Conservation (phyloP, 2,329 filamentous ascomycete species). For the Trichoderma atrobrunneum region DNA sequence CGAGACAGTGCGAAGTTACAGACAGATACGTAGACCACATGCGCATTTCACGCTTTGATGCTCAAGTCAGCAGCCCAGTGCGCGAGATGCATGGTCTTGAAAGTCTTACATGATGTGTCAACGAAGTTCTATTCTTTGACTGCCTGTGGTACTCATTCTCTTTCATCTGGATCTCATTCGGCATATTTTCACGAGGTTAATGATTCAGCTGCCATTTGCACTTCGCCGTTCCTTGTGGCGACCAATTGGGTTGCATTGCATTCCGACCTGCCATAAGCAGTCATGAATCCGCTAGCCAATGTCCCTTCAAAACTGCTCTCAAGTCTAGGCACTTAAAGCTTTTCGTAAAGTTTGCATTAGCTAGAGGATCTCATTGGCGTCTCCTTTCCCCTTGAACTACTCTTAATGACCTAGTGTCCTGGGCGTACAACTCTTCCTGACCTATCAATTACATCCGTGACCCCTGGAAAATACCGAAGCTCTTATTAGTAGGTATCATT, state of each 20-base stretch:
- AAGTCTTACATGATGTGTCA: neutral
- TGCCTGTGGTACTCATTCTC: neutral
- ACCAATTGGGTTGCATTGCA: constrained; percentile 6
- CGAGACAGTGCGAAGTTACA: neutral
- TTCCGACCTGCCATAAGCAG: constrained; percentile 3
- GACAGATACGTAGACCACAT: neutral
- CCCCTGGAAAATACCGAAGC: neutral
- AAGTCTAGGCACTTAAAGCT: neutral
- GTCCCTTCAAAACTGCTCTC: neutral
- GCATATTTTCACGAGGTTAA: neutral
- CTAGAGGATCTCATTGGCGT: neutral
- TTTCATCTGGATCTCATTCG: neutral
- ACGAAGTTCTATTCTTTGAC: neutral
- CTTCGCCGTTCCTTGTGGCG: neutral
- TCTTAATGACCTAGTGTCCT: neutral
- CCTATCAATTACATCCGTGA: constrained; percentile 7
- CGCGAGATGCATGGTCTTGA: neutral
- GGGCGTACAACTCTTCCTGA: neutral
- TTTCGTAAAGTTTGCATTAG: neutral
- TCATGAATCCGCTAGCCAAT: neutral
- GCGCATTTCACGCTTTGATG: neutral
- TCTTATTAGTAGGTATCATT: neutral
- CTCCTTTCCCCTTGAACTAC: neutral
- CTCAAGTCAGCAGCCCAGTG: neutral
- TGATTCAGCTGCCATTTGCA: neutral